These are phyloP conservation scores for Trametes meyenii DNA, from an alignment of 768 basidiomycete species.

Conservation along the genomic window DNA sequence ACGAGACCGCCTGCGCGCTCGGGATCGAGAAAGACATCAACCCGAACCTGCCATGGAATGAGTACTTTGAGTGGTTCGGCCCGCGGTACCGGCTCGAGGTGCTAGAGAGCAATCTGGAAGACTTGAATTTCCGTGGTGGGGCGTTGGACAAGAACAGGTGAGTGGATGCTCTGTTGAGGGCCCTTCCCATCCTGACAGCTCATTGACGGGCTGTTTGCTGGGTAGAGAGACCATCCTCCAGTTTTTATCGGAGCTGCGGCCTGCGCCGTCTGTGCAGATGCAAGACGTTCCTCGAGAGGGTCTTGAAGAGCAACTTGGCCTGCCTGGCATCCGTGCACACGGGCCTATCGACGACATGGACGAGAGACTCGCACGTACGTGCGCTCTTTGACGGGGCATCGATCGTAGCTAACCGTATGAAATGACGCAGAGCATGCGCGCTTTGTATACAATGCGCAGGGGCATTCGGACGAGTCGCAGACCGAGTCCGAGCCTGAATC, in stretches of 20 bases:
- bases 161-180: conserved; percentile 28
- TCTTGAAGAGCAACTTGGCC: conserved; percentile 62
- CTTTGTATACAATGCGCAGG: conserved; percentile 50
- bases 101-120: conserved; percentile 90
- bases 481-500: conserved; percentile 34
- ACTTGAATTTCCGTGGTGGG: conserved; percentile 80
- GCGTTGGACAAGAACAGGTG: conserved; percentile 81
- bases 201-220: not conserved
- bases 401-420: not conserved
- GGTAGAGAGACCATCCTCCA: conserved; percentile 54
- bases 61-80: conserved; percentile 97
- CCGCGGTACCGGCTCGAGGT: conserved; percentile 94
- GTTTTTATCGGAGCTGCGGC: conserved; percentile 58
- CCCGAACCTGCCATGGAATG: conserved; percentile 79
- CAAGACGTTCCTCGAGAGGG: conserved; percentile 80
- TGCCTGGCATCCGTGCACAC: conserved; percentile 52
- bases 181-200: not conserved
- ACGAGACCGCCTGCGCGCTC: conserved; percentile 95
- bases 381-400: not conserved
- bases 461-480: conserved; percentile 28
- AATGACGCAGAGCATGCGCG: conserved; percentile 58
- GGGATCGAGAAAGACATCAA: conserved; percentile 81
- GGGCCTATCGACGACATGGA: conserved; percentile 62
- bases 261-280: conserved; percentile 85
- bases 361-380: conserved; percentile 70